A percentile compares a stretch with the other conserved stretches of the same genome.
Evolutionary conservation across 768 basidiomycete genomes (phyloP).

Genomic region (Boletus barrowsii): DNA sequence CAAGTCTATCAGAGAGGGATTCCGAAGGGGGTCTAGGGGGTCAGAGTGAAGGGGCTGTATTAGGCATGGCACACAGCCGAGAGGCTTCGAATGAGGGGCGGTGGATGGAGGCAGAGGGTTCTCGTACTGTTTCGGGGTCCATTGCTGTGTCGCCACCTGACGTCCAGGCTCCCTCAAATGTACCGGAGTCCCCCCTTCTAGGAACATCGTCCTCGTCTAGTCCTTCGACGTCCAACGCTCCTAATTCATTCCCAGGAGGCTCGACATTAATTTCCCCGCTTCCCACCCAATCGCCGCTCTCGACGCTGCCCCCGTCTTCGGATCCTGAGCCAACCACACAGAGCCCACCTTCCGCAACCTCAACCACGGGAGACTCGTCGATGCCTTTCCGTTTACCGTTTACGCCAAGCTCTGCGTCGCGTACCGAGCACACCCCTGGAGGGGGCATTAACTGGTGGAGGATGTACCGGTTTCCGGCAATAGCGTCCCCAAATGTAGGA

Average conservation of each 20-base stretch:
- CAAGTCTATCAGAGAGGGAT: neutral
- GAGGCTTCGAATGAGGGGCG: constrained; percentile 15
- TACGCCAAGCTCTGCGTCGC: constrained; percentile 29
- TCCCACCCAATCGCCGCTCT: constrained; percentile 2
- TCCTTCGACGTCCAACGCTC: constrained; percentile 5
- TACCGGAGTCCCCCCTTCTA: constrained; percentile 7
- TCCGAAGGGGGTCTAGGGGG: constrained; percentile 3
- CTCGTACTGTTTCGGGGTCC: constrained; percentile 16
- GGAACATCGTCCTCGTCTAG: constrained; percentile 13
- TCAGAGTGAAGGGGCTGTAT: constrained; percentile 10
- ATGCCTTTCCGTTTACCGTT: constrained; percentile 33
- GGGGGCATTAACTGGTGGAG: constrained; percentile 77
- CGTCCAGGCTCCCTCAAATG: constrained; percentile 25
- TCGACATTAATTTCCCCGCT: neutral
- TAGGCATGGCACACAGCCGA: constrained; percentile 22
- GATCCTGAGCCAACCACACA: neutral
- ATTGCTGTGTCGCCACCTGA: constrained; percentile 23
- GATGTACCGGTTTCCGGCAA: constrained; percentile 76
- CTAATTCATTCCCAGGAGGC: constrained; percentile 5
- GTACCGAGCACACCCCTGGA: constrained; percentile 38
- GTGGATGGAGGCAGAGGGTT: constrained; percentile 19
- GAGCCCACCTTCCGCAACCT: constrained; percentile 1
- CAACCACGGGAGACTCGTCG: constrained; percentile 15
- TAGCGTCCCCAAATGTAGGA: constrained; percentile 38
- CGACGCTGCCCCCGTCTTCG: constrained; percentile 1